A percentile compares a stretch with the other conserved stretches of the same genome.
Conservation (phyloP, 768 basidiomycete genomes). For the Crepidotus variabilis region DNA sequence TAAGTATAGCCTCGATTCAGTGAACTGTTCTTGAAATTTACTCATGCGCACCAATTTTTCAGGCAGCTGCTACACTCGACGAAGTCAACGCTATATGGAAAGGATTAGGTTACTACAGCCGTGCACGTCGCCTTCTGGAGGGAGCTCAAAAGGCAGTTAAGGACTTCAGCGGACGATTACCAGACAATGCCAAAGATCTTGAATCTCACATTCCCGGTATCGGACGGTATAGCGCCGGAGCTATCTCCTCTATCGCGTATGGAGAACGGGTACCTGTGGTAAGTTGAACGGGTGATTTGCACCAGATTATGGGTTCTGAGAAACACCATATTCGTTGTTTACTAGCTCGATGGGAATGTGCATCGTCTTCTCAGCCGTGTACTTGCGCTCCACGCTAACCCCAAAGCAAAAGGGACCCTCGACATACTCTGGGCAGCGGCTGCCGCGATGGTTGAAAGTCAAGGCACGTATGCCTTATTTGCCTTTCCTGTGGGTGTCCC, state of each 20-base stretch:
- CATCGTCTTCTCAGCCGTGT: conserved; percentile 81
- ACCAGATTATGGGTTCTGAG: background rate
- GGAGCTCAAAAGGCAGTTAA: conserved; percentile 80
- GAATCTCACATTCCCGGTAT: conserved; percentile 84
- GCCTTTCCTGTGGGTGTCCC: too few species aligned
- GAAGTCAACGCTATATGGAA: conserved; percentile 90
- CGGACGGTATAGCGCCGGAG: conserved; percentile 85
- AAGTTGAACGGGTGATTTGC: conserved; percentile 26
- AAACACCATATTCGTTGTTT: conserved; percentile 2
- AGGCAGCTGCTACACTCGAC: conserved; percentile 74
- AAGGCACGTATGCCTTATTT: conserved; percentile 13
- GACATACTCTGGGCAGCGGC: conserved; percentile 85
- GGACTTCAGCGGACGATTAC: conserved; percentile 66
- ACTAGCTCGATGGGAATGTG: conserved; percentile 87
- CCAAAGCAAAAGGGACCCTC: conserved; percentile 74
- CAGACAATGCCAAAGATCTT: conserved; percentile 76
- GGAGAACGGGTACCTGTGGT: conserved; percentile 82
- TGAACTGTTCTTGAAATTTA: conserved; percentile 7
- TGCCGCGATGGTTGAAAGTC: conserved; percentile 54
- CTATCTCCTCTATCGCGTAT: conserved; percentile 85
- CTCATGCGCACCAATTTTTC: conserved; percentile 5
- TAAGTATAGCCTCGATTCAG: conserved; percentile 29
- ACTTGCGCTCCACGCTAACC: conserved; percentile 76
- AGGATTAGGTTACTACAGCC: conserved; percentile 87
- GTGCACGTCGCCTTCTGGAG: conserved; percentile 74